A percentile compares a stretch with the other conserved stretches of the same genome.
Conservation (phyloP, 495 filamentous ascomycete species). For the Talaromyces proteolyticus region DNA sequence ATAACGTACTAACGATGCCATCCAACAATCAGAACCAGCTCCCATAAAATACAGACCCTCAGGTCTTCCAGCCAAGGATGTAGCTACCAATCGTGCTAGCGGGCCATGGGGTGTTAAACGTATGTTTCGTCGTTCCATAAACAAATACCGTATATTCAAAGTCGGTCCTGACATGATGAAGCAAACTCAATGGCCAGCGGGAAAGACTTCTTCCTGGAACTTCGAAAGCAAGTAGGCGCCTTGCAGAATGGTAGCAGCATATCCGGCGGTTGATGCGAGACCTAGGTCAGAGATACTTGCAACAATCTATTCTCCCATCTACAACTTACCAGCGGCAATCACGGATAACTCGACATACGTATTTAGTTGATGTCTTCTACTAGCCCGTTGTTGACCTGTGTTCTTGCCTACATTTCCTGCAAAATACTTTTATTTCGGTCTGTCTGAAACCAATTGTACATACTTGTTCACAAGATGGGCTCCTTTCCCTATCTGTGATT, state of each 20-base stretch:
- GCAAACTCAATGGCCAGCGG: slow-evolving; percentile 49
- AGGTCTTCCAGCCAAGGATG: slow-evolving; percentile 23
- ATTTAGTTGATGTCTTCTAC: too few relatives aligned
- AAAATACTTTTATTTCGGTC: too few relatives aligned
- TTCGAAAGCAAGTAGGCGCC: slow-evolving; percentile 42
- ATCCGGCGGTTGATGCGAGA: slow-evolving; percentile 31
- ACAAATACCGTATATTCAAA: not conserved
- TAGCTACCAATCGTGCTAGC: slow-evolving; percentile 28
- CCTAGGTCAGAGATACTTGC: not conserved
- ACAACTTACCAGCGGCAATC: not conserved
- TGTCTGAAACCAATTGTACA: too few relatives aligned
- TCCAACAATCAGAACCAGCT: slow-evolving; percentile 22
- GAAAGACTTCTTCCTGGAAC: slow-evolving; percentile 49
- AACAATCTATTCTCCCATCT: not conserved
- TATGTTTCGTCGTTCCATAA: slow-evolving; percentile 18
- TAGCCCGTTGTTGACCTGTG: too few relatives aligned
- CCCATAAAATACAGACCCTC: slow-evolving; percentile 31
- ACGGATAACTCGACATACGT: not conserved
- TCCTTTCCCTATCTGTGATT: too few relatives aligned
- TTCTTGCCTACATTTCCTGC: too few relatives aligned
- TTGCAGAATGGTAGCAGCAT: slow-evolving; percentile 34
- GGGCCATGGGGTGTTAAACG: slow-evolving; percentile 46
- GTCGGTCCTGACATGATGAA: slow-evolving; percentile 17
- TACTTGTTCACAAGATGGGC: too few relatives aligned
- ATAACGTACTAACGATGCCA: not conserved